Evolutionary conservation across 371 early-diverging fungal genomes (phyloP).

Genomic region (Chytridiales sp.): DNA sequence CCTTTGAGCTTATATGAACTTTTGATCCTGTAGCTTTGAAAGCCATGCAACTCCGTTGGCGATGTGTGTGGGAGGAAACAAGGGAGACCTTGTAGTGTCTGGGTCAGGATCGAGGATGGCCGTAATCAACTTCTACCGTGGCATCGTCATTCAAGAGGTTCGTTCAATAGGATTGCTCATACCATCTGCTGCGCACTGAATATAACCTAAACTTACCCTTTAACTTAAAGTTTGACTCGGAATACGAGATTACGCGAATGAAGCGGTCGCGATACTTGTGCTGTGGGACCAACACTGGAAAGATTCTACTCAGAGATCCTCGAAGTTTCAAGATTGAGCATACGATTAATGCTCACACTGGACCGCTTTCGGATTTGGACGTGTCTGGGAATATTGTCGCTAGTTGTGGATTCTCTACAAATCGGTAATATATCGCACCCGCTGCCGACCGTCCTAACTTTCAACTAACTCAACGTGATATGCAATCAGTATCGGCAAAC

Average conservation of each 20-base stretch:
- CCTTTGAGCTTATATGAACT: neutral
- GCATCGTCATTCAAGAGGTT: conserved; percentile 59
- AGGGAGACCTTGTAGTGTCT: conserved; percentile 68
- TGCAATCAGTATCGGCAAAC: conserved; percentile 16
- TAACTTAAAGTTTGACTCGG: conserved; percentile 44
- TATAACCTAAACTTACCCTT: neutral
- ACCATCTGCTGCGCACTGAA: no score
- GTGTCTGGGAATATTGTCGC: conserved; percentile 69
- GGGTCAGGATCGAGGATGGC: conserved; percentile 60
- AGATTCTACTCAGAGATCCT: conserved; percentile 67
- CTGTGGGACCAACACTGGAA: conserved; percentile 61
- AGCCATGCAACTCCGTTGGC: conserved; percentile 63
- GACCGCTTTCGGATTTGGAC: conserved; percentile 73
- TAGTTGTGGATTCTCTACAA: conserved; percentile 79
- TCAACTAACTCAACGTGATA: conserved; percentile 10
- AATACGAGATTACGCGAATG: conserved; percentile 65
- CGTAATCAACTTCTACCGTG: conserved; percentile 67
- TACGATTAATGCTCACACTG: conserved; percentile 72
- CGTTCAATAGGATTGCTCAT: no score
- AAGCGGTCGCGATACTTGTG: conserved; percentile 65
- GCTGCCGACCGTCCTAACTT: neutral
- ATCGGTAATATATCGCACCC: conserved; percentile 30
- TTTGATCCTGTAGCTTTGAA: neutral
- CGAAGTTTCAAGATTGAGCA: conserved; percentile 68
- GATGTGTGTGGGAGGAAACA: conserved; percentile 64